These are phyloP conservation scores for Dryas octopetala DNA, from an alignment of 306 rosid species.

Conservation along the genomic window DNA sequence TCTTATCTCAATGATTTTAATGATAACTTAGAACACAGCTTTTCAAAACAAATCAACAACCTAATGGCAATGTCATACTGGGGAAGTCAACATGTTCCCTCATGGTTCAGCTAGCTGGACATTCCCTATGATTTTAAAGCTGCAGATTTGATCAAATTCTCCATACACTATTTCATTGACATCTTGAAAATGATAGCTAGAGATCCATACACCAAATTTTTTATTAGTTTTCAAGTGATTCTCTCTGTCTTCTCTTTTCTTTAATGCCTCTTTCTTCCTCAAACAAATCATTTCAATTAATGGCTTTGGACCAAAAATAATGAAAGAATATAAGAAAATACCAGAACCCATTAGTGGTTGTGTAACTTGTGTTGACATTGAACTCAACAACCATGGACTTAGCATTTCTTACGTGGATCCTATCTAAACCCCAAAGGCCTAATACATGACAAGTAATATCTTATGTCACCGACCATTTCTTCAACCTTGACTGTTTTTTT, in stretches of 20 bases:
- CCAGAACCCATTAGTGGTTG: neutral
- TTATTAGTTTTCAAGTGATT: neutral
- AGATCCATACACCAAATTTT: neutral
- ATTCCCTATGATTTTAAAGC: no score
- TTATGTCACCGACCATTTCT: conserved; percentile 2
- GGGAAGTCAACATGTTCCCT: no score
- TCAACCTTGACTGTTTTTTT: neutral
- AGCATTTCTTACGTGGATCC: neutral
- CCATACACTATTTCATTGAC: no score
- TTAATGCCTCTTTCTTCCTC: neutral
- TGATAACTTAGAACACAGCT: no score
- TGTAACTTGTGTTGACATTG: neutral
- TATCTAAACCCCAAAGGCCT: neutral
- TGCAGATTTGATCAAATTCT: no score
- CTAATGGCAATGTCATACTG: no score
- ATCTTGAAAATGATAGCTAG: neutral
- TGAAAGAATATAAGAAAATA: neutral
- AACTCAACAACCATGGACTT: neutral
- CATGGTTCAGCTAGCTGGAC: no score
- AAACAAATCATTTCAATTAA: neutral
- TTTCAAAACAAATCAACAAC: no score
- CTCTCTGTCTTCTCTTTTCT: neutral
- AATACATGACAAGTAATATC: neutral
- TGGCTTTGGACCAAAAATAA: neutral
- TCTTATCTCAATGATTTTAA: no score